These are phyloP conservation scores for Xylaria grammica DNA, from an alignment of 495 filamentous ascomycete species.

Conservation along the genomic window DNA sequence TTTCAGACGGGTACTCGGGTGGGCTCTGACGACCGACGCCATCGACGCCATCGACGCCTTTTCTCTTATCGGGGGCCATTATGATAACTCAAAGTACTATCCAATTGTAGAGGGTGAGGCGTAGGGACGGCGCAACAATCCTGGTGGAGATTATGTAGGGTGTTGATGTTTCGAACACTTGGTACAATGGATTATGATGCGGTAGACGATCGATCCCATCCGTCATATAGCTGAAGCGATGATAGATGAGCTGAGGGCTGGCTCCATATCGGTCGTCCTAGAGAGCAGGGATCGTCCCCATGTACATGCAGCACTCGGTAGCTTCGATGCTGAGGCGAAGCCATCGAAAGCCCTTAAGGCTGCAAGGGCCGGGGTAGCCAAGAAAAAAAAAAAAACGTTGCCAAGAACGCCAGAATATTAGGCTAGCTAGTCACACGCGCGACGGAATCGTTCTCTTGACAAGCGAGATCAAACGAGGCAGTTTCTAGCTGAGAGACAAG, in stretches of 20 bases:
- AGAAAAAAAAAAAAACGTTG: conserved; percentile 18
- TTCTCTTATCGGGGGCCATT: conserved; percentile 18
- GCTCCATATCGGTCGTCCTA: conserved; percentile 4
- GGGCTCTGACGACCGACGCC: conserved; percentile 29
- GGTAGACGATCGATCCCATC: conserved; percentile 4
- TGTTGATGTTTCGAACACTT: background rate
- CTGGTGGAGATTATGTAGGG: background rate
- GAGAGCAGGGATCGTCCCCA: conserved; percentile 15
- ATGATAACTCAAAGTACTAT: background rate
- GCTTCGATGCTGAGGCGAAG: background rate
- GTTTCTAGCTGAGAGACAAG: no score
- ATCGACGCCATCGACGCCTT: conserved; percentile 28
- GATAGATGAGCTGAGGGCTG: conserved; percentile 18
- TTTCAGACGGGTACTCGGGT: conserved; percentile 31
- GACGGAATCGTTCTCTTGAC: background rate
- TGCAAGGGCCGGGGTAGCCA: conserved; percentile 3
- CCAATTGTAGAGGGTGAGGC: background rate
- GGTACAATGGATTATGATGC: background rate
- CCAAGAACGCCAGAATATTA: background rate
- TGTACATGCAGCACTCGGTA: conserved; percentile 5
- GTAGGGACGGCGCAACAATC: conserved; percentile 7
- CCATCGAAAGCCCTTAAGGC: background rate
- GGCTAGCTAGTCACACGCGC: no score
- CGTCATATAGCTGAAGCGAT: conserved; percentile 20
- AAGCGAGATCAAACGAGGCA: background rate